Percentiles rank a stretch among this genome's conserved stretches.
Evolutionary conservation across 768 basidiomycete species (phyloP).

Genomic region (Calocybe gangraenosa): DNA sequence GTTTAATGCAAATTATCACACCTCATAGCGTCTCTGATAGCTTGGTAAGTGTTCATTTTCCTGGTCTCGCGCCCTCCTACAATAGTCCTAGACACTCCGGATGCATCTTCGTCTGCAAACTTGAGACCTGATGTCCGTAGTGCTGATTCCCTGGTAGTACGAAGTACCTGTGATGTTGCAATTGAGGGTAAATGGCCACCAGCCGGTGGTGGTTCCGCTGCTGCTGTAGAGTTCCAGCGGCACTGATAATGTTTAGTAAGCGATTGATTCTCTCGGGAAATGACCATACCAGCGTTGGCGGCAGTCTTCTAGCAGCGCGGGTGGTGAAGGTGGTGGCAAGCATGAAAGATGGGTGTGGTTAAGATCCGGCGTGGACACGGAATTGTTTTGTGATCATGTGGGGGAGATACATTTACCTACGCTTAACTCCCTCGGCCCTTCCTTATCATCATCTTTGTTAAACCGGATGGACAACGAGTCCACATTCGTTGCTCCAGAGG

Average conservation of each 20-base stretch:
- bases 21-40: conserved; percentile 89
- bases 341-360: conserved; percentile 29
- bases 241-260: conserved; percentile 15
- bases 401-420: not conserved
- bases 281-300: conserved; percentile 12
- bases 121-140: conserved; percentile 66
- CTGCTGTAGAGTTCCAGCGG: conserved; percentile 48
- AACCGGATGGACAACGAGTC: conserved; percentile 76
- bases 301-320: conserved; percentile 18
- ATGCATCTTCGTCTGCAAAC: conserved; percentile 64
- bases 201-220: conserved; percentile 66
- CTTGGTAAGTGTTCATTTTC: conserved; percentile 95
- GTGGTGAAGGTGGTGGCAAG: conserved; percentile 29
- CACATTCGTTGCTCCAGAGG: conserved; percentile 86
- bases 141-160: conserved; percentile 61
- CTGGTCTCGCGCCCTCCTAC: conserved; percentile 81
- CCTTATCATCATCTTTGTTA: not conserved
- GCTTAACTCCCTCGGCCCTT: conserved; percentile 5
- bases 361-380: conserved; percentile 39
- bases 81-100: conserved; percentile 36
- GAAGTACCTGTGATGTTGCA: conserved; percentile 63
- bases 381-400: conserved; percentile 14
- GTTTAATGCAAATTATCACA: conserved; percentile 21
- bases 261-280: no score
- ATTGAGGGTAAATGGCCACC: conserved; percentile 74